Evolutionary conservation across 441 rosid genomes (phyloP), one percentile per base, ranked within the genome.

Genomic region (Iberis amara): DNA sequence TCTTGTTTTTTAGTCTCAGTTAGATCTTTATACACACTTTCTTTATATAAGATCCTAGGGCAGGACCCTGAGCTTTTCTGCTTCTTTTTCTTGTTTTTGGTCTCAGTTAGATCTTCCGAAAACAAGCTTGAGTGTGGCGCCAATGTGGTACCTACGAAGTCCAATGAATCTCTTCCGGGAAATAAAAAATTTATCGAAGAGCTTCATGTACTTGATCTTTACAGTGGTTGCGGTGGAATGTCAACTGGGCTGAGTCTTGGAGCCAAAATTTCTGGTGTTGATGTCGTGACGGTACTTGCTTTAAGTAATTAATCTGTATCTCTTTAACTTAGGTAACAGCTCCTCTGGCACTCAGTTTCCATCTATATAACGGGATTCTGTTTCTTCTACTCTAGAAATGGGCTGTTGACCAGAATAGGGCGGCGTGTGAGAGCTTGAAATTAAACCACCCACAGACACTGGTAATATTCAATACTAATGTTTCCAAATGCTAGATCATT

Each of bases 221-320:
- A 79, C 73, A 77, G 87, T 63, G 97, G 97, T 38, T 86, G 97
- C 72, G 96, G 97, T 68, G 97, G 97, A 75, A 86, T 90, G 97
- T 86, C 97, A 30, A 86, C 86, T 55, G 96, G 97, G 57, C 72
- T 90, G 61, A 72, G 79, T 71, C 82, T 90, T n/a, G 97, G 97
- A 52, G 85, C 91, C 74, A 84, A 78, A 75, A 68, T 77, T 61
- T 78, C 86, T 61, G 55, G 74, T 62, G 54, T 77, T 70, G 64
- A 76, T 74, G 76, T 90, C 57, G 75, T 82, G 62, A 80, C 83
- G 87, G 96, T 90, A 89, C 38, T 54, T 63, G 62, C 43, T 62
- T 56, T 55, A 18, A 63, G 76, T 54, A 59, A 61, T 54, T 36
- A 24, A 52, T 39, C 48, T 53, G 21, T 18, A 31, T 43, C 54